These are phyloP conservation scores for Dothistroma pini DNA, from an alignment of 2,329 filamentous ascomycete species.

Conservation along the genomic window DNA sequence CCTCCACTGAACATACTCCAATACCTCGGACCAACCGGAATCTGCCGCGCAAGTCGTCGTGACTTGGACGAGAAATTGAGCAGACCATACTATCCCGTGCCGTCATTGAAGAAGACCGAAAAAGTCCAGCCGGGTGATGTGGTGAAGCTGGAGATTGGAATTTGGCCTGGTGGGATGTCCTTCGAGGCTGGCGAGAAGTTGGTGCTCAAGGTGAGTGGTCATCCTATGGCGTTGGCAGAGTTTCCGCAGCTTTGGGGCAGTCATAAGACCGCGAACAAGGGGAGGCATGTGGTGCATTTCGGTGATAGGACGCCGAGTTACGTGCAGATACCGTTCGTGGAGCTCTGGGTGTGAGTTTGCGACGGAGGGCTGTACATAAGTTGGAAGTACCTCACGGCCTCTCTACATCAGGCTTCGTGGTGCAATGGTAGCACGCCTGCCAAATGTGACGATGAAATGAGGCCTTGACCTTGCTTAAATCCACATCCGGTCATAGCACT, in stretches of 20 bases:
- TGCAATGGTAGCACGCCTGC: not conserved
- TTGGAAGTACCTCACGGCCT: not conserved
- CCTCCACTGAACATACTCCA: not conserved
- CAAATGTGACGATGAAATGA: not conserved
- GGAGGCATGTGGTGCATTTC: not conserved
- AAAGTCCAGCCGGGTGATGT: conserved; percentile 41
- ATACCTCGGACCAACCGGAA: conserved; percentile 20
- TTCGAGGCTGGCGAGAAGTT: conserved; percentile 42
- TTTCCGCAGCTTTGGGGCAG: not conserved
- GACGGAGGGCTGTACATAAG: not conserved
- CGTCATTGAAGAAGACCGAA: conserved; percentile 31
- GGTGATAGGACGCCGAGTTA: not conserved
- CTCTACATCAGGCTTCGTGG: not conserved
- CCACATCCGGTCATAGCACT: not conserved
- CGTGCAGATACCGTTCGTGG: not conserved
- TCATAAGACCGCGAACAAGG: not conserved
- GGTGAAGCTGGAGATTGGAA: conserved; percentile 46
- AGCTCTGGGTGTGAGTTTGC: not conserved
- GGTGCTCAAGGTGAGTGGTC: conserved; percentile 7
- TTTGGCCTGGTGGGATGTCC: conserved; percentile 47
- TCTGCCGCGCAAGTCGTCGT: conserved; percentile 37
- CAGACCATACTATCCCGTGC: not conserved
- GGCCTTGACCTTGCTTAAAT: not conserved
- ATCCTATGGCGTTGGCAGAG: not conserved
- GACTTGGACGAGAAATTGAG: not conserved